Percentiles rank a stretch among this genome's conserved stretches.
These are phyloP conservation scores for Pythium aristosporum DNA, from an alignment of 352 stramenopile genomes.

Conservation along the genomic window DNA sequence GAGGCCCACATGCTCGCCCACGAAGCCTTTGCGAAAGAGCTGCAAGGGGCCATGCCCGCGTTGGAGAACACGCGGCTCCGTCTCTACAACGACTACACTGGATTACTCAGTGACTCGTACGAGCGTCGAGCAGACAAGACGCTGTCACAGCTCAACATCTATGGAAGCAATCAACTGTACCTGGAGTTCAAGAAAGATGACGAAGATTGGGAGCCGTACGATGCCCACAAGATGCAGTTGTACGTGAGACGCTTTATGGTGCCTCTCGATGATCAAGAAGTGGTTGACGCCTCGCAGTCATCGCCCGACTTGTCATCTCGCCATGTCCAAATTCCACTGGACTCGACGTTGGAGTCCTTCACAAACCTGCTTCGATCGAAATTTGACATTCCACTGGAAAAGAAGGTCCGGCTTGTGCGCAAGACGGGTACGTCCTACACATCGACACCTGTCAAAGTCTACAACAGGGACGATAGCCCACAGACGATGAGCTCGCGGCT, in stretches of 20 bases:
- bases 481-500: conserved; percentile 43
- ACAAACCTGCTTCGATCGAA: conserved; percentile 49
- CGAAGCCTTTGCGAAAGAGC: conserved; percentile 61
- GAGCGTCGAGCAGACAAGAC: conserved; percentile 54
- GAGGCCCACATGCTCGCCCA: conserved; percentile 46
- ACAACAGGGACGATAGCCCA: conserved; percentile 53
- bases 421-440: conserved; percentile 72
- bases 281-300: not conserved
- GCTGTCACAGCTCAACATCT: conserved; percentile 58
- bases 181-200: conserved; percentile 61
- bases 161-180: conserved; percentile 70
- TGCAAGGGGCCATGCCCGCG: conserved; percentile 43
- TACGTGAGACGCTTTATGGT: conserved; percentile 65
- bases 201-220: conserved; percentile 66
- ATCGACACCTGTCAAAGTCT: conserved; percentile 56
- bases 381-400: conserved; percentile 39
- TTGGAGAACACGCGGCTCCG: conserved; percentile 63
- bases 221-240: conserved; percentile 66
- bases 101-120: conserved; percentile 62
- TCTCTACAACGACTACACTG: conserved; percentile 79
- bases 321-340: conserved; percentile 66
- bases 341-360: conserved; percentile 52
- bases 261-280: conserved; percentile 16
- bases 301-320: conserved; percentile 37
- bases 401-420: conserved; percentile 60